Conservation (phyloP, 2,329 filamentous ascomycete species). For the Ceratocystis cubensis region DNA sequence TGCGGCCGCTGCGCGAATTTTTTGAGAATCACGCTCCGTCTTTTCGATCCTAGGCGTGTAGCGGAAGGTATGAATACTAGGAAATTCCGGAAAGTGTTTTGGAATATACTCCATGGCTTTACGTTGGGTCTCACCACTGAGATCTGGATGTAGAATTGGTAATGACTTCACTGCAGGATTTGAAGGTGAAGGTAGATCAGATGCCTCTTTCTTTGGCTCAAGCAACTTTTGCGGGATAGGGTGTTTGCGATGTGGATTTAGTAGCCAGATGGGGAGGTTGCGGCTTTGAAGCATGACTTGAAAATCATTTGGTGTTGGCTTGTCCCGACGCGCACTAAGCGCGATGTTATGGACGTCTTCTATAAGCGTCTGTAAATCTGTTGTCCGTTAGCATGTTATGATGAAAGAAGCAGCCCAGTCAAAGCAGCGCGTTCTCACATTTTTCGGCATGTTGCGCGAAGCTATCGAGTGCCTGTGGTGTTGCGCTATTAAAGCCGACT, state of each 20-base stretch:
- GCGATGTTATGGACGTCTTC: constrained; percentile 37
- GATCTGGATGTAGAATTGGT: constrained; percentile 39
- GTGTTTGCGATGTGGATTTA: constrained; percentile 45
- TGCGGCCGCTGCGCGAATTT: constrained; percentile 47
- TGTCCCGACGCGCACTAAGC: constrained; percentile 38
- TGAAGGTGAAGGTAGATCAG: background rate
- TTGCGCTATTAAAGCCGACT: constrained; percentile 45
- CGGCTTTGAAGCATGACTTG: constrained; percentile 40
- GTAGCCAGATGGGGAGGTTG: constrained; percentile 38
- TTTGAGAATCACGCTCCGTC: constrained; percentile 39
- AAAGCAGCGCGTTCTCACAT: constrained; percentile 34
- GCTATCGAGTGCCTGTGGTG: constrained; percentile 45
- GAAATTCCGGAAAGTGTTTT: constrained; percentile 46
- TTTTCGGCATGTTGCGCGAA: constrained; percentile 44
- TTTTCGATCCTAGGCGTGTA: constrained; percentile 40
- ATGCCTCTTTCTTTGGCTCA: constrained; percentile 28
- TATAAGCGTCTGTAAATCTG: constrained; percentile 41
- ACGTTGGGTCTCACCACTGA: constrained; percentile 48
- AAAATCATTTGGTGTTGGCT: constrained; percentile 46
- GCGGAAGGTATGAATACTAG: constrained; percentile 51
- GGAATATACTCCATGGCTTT: constrained; percentile 45
- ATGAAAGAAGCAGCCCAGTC: background rate
- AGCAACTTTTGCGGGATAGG: constrained; percentile 35
- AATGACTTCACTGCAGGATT: constrained; percentile 31
- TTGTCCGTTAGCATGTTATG: constrained; percentile 23